Evolutionary conservation across 2,329 filamentous ascomycete genomes (phyloP).

Genomic region (Pyricularia sp.): DNA sequence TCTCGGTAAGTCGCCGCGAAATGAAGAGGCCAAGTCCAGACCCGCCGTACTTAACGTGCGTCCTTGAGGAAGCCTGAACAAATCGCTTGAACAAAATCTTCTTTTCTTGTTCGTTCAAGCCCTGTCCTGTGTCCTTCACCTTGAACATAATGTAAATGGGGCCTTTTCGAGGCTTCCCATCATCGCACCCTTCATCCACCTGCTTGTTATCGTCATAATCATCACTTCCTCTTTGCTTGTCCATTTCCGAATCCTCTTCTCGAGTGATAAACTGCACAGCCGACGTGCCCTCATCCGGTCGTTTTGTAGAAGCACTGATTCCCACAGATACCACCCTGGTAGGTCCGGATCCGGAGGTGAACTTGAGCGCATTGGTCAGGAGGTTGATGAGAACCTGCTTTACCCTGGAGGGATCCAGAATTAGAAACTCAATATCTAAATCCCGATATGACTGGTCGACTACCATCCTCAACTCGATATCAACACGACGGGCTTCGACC

Average conservation of each 20-base stretch:
- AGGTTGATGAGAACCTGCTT: conserved; percentile 72
- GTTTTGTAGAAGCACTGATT: conserved; percentile 28
- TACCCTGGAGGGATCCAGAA: conserved; percentile 59
- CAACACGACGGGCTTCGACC: conserved; percentile 55
- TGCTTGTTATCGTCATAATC: background rate
- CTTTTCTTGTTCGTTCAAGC: conserved; percentile 57
- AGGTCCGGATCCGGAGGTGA: conserved; percentile 48
- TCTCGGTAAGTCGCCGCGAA: conserved; percentile 62
- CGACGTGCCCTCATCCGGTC: conserved; percentile 26
- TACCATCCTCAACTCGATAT: conserved; percentile 52
- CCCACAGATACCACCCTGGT: conserved; percentile 40
- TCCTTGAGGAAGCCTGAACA: conserved; percentile 62
- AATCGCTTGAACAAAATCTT: conserved; percentile 67
- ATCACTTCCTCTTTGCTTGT: background rate
- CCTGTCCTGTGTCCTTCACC: conserved; percentile 66
- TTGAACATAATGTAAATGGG: conserved; percentile 56
- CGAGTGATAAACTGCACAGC: conserved; percentile 50
- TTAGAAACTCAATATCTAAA: conserved; percentile 49
- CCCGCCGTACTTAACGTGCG: conserved; percentile 67
- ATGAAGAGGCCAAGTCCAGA: conserved; percentile 71
- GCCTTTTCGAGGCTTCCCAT: conserved; percentile 19
- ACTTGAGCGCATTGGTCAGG: conserved; percentile 71
- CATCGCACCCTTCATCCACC: background rate
- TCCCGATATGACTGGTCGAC: conserved; percentile 48
- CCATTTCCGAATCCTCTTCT: conserved; percentile 2